phyloP scores from a whole-genome alignment of 148 eudicot species.

The Vaccinium macrocarpon region DNA sequence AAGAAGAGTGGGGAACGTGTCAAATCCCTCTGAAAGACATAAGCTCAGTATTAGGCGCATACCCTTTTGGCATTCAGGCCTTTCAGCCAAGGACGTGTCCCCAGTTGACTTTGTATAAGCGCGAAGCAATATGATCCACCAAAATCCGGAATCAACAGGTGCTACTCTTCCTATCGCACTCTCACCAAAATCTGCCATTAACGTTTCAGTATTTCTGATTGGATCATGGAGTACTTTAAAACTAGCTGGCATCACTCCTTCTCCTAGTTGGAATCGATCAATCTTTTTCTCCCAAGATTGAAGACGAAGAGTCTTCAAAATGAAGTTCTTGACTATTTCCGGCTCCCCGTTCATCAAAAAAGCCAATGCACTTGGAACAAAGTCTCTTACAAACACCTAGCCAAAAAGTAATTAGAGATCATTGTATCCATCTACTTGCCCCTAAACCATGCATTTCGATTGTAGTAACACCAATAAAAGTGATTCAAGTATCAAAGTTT shows the following conservation, averaged over 20 bases:
- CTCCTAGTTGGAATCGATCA: slow-evolving; percentile 84
- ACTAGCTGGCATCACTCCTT: slow-evolving; percentile 99
- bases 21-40: slow-evolving; percentile 95
- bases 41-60: slow-evolving; percentile 80
- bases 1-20: slow-evolving; percentile 93
- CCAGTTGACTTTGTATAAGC: slow-evolving; percentile 93
- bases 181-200: slow-evolving; percentile 96
- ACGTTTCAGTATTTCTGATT: slow-evolving; percentile 69
- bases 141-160: slow-evolving; percentile 94
- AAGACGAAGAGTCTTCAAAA: slow-evolving; percentile 86
- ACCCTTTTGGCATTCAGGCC: slow-evolving; percentile 97
- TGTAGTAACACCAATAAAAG: neutral
- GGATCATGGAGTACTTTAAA: slow-evolving; percentile 91
- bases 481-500: neutral
- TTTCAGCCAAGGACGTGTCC: slow-evolving; percentile 83
- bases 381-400: slow-evolving; percentile 95
- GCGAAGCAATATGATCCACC: slow-evolving; percentile 96
- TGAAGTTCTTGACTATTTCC: slow-evolving; percentile 82
- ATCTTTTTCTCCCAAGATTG: slow-evolving; percentile 96
- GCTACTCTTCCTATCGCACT: slow-evolving; percentile 98
- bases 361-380: slow-evolving; percentile 98
- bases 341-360: slow-evolving; percentile 95
- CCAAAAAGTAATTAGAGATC: slow-evolving; percentile 15
- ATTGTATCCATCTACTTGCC: neutral
- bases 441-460: neutral